Evolutionary conservation across 2,329 filamentous ascomycete species (phyloP).

Genomic region (Amesomyces nigricolor): DNA sequence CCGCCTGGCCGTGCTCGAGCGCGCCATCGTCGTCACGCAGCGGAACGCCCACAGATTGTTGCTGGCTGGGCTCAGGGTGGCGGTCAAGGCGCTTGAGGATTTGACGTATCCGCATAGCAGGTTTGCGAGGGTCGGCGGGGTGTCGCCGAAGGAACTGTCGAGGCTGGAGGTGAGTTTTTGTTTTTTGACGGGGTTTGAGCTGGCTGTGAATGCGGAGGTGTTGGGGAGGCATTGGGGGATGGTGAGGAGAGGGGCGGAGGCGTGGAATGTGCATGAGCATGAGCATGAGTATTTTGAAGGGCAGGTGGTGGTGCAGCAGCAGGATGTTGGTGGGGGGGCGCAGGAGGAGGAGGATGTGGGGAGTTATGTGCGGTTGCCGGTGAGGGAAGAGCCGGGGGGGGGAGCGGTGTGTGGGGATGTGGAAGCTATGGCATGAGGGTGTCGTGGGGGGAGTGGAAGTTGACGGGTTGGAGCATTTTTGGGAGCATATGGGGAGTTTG

Average conservation of each 20-base stretch:
- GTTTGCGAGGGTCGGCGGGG: constrained; percentile 81
- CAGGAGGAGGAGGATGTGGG: too few relatives aligned
- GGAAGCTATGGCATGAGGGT: background rate
- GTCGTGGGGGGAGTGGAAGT: background rate
- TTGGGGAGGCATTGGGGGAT: constrained; percentile 62
- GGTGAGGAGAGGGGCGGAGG: constrained; percentile 38
- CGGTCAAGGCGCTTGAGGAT: constrained; percentile 94
- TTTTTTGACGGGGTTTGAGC: constrained; percentile 78
- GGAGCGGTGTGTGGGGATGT: background rate
- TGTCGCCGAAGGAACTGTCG: constrained; percentile 74
- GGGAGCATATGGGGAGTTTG: background rate
- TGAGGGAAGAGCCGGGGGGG: constrained; percentile 10
- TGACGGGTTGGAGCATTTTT: background rate
- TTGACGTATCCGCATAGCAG: constrained; percentile 78
- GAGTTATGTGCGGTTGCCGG: background rate
- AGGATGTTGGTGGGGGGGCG: constrained; percentile 4
- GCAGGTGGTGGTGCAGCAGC: constrained; percentile 6
- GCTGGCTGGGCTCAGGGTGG: constrained; percentile 76
- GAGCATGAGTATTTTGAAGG: too few relatives aligned
- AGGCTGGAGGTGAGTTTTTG: constrained; percentile 85
- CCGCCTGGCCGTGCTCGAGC: constrained; percentile 70
- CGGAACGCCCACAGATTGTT: constrained; percentile 83
- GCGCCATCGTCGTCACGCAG: constrained; percentile 71
- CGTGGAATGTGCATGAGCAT: constrained; percentile 19
- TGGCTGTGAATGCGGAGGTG: constrained; percentile 56